These are phyloP conservation scores for Pisolithus tinctorius DNA, from an alignment of 768 basidiomycete species.

Conservation along the genomic window DNA sequence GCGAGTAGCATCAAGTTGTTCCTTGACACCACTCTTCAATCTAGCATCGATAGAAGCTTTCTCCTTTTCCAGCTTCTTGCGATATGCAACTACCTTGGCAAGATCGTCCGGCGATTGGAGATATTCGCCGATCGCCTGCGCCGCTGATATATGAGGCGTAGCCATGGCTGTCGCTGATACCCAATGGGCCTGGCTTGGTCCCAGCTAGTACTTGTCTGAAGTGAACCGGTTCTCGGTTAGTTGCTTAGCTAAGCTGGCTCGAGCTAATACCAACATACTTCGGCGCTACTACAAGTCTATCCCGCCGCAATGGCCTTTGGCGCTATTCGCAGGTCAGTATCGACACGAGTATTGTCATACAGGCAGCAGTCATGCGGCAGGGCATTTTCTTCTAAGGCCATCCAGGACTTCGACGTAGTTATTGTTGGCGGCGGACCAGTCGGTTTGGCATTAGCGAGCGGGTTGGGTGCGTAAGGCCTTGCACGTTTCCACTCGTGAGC, in stretches of 20 bases:
- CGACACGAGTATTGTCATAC: conserved; percentile 2
- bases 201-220: no score
- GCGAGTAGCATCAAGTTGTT: conserved; percentile 85
- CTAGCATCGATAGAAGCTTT: conserved; percentile 90
- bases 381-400: conserved; percentile 12
- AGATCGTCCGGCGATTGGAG: conserved; percentile 93
- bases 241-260: background rate
- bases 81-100: conserved; percentile 76
- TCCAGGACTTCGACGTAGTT: conserved; percentile 73
- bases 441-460: conserved; percentile 83
- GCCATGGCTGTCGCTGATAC: conserved; percentile 33
- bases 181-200: no score
- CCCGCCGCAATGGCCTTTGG: conserved; percentile 1
- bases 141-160: conserved; percentile 58
- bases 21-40: conserved; percentile 85
- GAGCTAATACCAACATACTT: background rate
- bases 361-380: conserved; percentile 5
- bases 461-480: conserved; percentile 53
- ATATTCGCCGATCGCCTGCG: conserved; percentile 83
- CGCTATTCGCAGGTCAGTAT: conserved; percentile 3
- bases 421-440: conserved; percentile 94
- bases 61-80: conserved; percentile 95
- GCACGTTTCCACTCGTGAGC: background rate
- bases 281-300: no score
- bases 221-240: no score